A percentile compares a stretch with the other conserved stretches of the same genome.
Evolutionary conservation across 768 basidiomycete species (phyloP).

Genomic region (Nidula microcarpa): DNA sequence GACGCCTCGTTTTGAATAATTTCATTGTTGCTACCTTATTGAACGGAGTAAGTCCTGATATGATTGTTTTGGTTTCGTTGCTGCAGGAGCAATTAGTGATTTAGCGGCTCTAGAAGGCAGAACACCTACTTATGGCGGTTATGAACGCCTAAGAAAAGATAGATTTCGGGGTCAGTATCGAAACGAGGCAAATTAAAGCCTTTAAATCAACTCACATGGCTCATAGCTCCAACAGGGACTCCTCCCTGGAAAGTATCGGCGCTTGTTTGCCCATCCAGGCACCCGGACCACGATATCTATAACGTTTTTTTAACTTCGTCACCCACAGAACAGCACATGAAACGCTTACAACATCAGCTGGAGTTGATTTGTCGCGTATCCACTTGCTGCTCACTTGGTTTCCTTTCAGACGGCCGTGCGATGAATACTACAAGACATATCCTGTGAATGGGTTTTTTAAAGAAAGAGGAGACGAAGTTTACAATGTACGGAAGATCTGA

Average conservation of each 20-base stretch:
- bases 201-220: slow-evolving; percentile 47
- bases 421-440: slow-evolving; percentile 42
- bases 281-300: slow-evolving; percentile 71
- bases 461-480: neutral
- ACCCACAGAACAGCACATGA: no score
- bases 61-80: slow-evolving; percentile 43
- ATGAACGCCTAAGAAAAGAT: slow-evolving; percentile 53
- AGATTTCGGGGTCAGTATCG: neutral
- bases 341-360: slow-evolving; percentile 66
- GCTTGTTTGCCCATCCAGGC: slow-evolving; percentile 69
- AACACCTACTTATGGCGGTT: slow-evolving; percentile 37
- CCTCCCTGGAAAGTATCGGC: slow-evolving; percentile 66
- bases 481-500: slow-evolving; percentile 49
- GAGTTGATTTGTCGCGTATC: slow-evolving; percentile 42
- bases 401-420: slow-evolving; percentile 51
- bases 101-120: slow-evolving; percentile 1
- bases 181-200: neutral
- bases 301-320: no score
- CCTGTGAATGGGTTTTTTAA: neutral
- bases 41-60: slow-evolving; percentile 61
- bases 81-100: neutral
- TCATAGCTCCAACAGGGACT: slow-evolving; percentile 76
- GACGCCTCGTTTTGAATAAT: no score
- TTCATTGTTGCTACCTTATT: slow-evolving; percentile 36
- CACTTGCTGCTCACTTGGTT: slow-evolving; percentile 30